Evolutionary conservation across 2,329 filamentous ascomycete genomes (phyloP).

Genomic region (Aureobasidium namibiae): DNA sequence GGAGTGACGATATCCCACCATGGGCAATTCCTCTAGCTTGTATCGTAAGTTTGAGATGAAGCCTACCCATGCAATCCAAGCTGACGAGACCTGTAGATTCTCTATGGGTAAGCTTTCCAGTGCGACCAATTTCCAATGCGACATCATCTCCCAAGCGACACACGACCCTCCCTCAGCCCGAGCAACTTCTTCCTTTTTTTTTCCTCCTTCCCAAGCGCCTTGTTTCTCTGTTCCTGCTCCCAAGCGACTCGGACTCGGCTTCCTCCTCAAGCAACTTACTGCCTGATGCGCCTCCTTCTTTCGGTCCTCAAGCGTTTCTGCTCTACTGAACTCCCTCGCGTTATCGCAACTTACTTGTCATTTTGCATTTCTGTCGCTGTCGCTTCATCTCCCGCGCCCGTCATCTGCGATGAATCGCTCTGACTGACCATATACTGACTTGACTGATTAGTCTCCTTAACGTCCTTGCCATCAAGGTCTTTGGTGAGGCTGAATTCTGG

Average conservation of each 20-base stretch:
- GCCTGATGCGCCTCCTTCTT: no score
- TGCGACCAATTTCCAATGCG: neutral
- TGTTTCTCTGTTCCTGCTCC: no score
- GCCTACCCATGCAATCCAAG: neutral
- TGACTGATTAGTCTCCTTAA: conserved; percentile 27
- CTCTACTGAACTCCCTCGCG: no score
- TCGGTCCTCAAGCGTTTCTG: no score
- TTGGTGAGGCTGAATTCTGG: conserved; percentile 36
- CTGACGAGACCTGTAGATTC: neutral
- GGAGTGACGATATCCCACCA: conserved; percentile 33
- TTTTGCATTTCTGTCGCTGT: no score
- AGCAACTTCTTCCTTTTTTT: neutral
- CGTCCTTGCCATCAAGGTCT: conserved; percentile 35
- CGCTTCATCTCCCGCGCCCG: no score
- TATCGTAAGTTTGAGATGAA: neutral
- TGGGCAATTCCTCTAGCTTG: conserved; percentile 23
- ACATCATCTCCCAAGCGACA: neutral
- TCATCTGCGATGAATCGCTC: no score
- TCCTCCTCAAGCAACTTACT: no score
- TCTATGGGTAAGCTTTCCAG: conserved; percentile 1
- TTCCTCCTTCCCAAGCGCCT: neutral
- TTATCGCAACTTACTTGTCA: no score
- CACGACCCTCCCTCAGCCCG: neutral
- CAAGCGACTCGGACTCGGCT: no score
- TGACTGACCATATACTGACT: neutral